A percentile compares a stretch with the other conserved stretches of the same genome.
Evolutionary conservation across 495 filamentous ascomycete species (phyloP).

Genomic region (Antarctomyces pellizariae): DNA sequence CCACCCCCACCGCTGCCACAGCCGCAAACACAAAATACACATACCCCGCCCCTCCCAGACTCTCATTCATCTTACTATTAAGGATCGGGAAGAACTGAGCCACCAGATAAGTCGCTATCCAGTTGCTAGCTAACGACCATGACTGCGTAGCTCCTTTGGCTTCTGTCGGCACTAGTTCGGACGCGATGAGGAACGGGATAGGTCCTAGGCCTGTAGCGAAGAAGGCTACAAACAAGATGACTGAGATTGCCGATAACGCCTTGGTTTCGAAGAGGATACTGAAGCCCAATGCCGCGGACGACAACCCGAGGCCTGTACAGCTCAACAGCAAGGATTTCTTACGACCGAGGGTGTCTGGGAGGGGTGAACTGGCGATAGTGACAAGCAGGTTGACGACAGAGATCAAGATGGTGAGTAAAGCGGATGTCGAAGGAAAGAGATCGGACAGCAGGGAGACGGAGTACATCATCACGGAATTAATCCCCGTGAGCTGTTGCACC

Average conservation of each 20-base stretch:
- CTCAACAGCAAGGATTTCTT: conserved; percentile 61
- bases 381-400: conserved; percentile 68
- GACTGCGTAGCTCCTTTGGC: conserved; percentile 78
- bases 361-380: conserved; percentile 54
- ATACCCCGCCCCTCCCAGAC: conserved; percentile 43
- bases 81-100: conserved; percentile 83
- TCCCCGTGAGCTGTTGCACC: conserved; percentile 74
- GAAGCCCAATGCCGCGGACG: conserved; percentile 47
- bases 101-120: conserved; percentile 75
- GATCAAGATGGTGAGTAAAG: conserved; percentile 60
- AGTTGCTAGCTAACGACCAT: conserved; percentile 67
- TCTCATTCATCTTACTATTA: conserved; percentile 38
- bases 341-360: conserved; percentile 70
- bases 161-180: conserved; percentile 68
- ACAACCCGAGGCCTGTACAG: conserved; percentile 61
- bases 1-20: conserved; percentile 37
- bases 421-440: conserved; percentile 54
- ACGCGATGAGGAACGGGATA: conserved; percentile 80
- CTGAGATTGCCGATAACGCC: conserved; percentile 53
- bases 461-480: conserved; percentile 98
- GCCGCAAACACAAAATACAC: conserved; percentile 74
- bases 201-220: conserved; percentile 88
- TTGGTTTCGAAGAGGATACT: conserved; percentile 47
- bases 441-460: conserved; percentile 65
- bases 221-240: conserved; percentile 62